phyloP scores from a whole-genome alignment of 257 asterid genomes.

The Fraxinus excelsior region DNA sequence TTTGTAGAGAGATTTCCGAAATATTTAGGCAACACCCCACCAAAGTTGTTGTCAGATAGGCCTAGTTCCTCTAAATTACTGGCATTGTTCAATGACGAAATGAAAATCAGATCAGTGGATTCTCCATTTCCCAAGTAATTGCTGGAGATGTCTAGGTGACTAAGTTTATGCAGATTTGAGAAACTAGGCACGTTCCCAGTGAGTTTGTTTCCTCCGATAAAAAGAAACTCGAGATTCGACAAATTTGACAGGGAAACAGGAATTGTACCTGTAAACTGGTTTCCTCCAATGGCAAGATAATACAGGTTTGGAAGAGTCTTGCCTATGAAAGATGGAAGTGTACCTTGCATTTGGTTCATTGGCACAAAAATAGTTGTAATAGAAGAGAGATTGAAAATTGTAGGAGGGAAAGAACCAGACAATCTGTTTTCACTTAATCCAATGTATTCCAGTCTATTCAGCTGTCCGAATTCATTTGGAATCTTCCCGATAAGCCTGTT shows the following conservation, averaged over 20 bases:
- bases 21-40: slow-evolving; percentile 25
- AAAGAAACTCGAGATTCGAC: slow-evolving; percentile 13
- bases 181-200: slow-evolving; percentile 20
- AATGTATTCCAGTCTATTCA: slow-evolving; percentile 20
- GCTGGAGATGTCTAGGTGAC: not conserved
- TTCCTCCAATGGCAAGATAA: slow-evolving; percentile 10
- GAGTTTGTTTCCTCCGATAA: not conserved
- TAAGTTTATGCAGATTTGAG: slow-evolving; percentile 7
- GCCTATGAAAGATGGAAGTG: slow-evolving; percentile 25
- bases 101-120: slow-evolving; percentile 22
- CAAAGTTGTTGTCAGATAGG: slow-evolving; percentile 18
- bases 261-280: slow-evolving; percentile 23
- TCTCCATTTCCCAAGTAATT: slow-evolving; percentile 22
- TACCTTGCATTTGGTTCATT: slow-evolving; percentile 22
- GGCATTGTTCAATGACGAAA: slow-evolving; percentile 19
- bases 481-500: slow-evolving; percentile 15
- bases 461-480: slow-evolving; percentile 21
- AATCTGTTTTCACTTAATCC: slow-evolving; percentile 23
- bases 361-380: slow-evolving; percentile 18
- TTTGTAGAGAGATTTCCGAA: slow-evolving; percentile 20
- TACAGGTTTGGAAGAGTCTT: slow-evolving; percentile 19
- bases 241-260: slow-evolving; percentile 26
- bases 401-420: slow-evolving; percentile 28
- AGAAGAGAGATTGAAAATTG: slow-evolving; percentile 27
- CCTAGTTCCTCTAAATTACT: slow-evolving; percentile 3